These are phyloP conservation scores for Cucumis cinereus DNA, from an alignment of 306 rosid genomes.

Conservation along the genomic window DNA sequence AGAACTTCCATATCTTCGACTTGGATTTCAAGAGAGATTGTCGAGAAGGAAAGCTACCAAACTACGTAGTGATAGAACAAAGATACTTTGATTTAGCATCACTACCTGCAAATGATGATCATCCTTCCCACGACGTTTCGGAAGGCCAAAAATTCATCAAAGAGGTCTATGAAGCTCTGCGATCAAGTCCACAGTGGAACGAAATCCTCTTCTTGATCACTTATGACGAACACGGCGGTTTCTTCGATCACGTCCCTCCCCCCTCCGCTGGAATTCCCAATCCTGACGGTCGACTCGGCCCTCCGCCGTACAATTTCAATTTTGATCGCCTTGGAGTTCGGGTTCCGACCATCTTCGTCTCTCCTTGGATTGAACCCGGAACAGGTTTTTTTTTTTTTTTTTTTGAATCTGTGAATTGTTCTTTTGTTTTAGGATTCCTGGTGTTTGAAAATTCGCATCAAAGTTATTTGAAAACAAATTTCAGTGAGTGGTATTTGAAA, in stretches of 20 bases:
- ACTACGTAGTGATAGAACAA: conserved; percentile 69
- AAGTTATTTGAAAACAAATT: too few species aligned
- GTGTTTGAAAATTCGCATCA: neutral
- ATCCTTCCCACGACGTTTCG: conserved; percentile 62
- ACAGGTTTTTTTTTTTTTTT: conserved; percentile 17
- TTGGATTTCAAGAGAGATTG: conserved; percentile 50
- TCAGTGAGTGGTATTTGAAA: too few species aligned
- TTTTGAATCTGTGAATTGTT: too few species aligned
- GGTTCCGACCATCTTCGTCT: conserved; percentile 44
- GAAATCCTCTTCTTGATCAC: conserved; percentile 45
- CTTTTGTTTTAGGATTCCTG: neutral
- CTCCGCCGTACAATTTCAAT: conserved; percentile 33
- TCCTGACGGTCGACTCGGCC: conserved; percentile 44
- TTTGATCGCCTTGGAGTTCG: conserved; percentile 67
- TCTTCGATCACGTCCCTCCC: conserved; percentile 62
- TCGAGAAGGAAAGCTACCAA: conserved; percentile 53
- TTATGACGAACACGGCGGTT: conserved; percentile 80
- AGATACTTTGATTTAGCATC: conserved; percentile 34
- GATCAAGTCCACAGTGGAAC: conserved; percentile 73
- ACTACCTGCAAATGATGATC: conserved; percentile 53
- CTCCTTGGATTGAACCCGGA: conserved; percentile 65
- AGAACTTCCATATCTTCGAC: conserved; percentile 36
- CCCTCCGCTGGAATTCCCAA: conserved; percentile 45
- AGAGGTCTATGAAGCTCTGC: conserved; percentile 48
- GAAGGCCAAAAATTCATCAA: conserved; percentile 59